Base-by-base conservation (phyloP, 371 early-diverging fungal species). In the Syncephalastrum sp. region DNA sequence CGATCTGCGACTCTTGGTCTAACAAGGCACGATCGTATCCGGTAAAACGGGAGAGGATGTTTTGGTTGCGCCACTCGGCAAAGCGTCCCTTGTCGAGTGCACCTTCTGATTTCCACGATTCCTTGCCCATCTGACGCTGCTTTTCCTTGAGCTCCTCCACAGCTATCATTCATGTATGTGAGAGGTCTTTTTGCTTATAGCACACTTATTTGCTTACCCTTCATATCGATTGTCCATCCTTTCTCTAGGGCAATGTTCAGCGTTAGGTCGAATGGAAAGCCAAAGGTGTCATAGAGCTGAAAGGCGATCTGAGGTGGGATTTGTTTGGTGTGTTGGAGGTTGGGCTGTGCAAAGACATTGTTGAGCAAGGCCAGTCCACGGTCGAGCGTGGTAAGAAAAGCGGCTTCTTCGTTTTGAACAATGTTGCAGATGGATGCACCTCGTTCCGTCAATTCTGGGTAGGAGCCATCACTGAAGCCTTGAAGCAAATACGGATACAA, bases 201-300 rank as follows among this genome's bases (percentile, higher is more conserved):
- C 3, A 5, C 7, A 12, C 21, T 16, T n/a, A 13, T 53, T 17
- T 47, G 10, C 23, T 16, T 60, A 79, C 79, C 79, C 63, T 68
- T 60, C 47, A 85, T 65, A 61, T 90, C 87, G 2, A 90, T 82
- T 4, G 65, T 65, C 88, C 88, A 88, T 6, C 91, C 92, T 45
- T 75, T 72, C 55, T 90, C 91, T 8, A 74, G 67, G 5, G 88
- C 89, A 60, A 91, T 89, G 53, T 85, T 68, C 13, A 82, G 64
- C 0, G 89, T 88, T 48, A 91, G 63, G 57, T 91, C 92, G 19
- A 89, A 68, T 0, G 92, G 92, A 56, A 91, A 90, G 0, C 92
- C 92, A 63, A 83, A 89, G 1, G 89, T 89, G 52, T 89, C 90
- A 50, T 89, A 90, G 1, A 91, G 66, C 53, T 82, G 79, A 61